Percentiles rank a stretch among this genome's conserved stretches.
Evolutionary conservation across 2,329 filamentous ascomycete genomes (phyloP).

Genomic region (Ceratocystis alfenasii): DNA sequence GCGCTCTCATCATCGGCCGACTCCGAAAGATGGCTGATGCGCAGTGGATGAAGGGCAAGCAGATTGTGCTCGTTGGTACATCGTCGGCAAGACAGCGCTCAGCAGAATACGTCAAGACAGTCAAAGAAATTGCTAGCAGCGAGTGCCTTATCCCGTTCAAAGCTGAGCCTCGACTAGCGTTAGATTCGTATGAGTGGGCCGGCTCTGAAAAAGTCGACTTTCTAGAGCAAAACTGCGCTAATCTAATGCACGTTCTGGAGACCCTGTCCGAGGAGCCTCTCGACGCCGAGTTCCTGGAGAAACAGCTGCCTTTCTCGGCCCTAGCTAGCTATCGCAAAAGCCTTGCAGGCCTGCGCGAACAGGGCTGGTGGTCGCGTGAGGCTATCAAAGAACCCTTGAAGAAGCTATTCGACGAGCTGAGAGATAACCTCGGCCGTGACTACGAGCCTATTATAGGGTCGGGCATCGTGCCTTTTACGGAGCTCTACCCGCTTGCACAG

Average conservation of each 20-base stretch:
- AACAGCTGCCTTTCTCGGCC: slow-evolving; percentile 23
- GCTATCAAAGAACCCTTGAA: slow-evolving; percentile 21
- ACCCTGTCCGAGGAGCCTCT: slow-evolving; percentile 21
- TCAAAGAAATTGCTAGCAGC: slow-evolving; percentile 32
- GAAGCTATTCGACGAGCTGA: slow-evolving; percentile 18
- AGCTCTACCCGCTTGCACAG: slow-evolving; percentile 19
- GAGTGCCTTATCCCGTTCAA: slow-evolving; percentile 31
- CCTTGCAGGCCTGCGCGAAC: slow-evolving; percentile 4
- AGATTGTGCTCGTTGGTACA: slow-evolving; percentile 70
- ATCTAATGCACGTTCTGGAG: slow-evolving; percentile 16
- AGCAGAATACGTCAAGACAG: slow-evolving; percentile 33
- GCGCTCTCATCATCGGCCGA: slow-evolving; percentile 55
- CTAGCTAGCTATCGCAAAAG: slow-evolving; percentile 13
- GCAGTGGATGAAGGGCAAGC: slow-evolving; percentile 57
- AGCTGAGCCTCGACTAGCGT: slow-evolving; percentile 23
- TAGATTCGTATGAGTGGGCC: slow-evolving; percentile 21
- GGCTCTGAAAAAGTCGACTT: slow-evolving; percentile 21
- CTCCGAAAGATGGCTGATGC: slow-evolving; percentile 61
- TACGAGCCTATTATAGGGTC: slow-evolving; percentile 26
- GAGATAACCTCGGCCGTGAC: slow-evolving; percentile 19
- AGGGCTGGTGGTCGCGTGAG: slow-evolving; percentile 21
- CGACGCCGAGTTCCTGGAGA: slow-evolving; percentile 27
- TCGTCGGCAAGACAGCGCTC: slow-evolving; percentile 45
- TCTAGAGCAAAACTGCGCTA: slow-evolving; percentile 20
- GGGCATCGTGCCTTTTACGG: slow-evolving; percentile 25